Percentiles rank a stretch among this genome's conserved stretches.
These are phyloP conservation scores for Phytophthora litchii DNA, from an alignment of 352 stramenopile species.

Conservation along the genomic window DNA sequence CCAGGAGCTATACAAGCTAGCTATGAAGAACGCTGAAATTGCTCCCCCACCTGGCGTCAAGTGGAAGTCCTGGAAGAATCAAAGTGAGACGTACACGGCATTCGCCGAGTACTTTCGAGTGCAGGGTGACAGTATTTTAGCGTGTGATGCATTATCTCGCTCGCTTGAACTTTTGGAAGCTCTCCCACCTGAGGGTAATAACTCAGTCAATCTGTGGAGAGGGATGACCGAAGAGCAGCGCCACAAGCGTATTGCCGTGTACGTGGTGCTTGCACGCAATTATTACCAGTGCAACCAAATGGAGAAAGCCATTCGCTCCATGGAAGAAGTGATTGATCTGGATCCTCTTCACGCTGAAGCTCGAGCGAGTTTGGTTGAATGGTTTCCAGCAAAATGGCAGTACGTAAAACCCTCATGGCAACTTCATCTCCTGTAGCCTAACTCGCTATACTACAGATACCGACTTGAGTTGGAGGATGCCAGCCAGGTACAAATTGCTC, in stretches of 20 bases:
- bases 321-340: conserved; percentile 70
- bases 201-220: conserved; percentile 15
- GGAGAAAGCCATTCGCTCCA: conserved; percentile 72
- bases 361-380: conserved; percentile 51
- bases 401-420: conserved; percentile 24
- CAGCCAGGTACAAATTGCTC: conserved; percentile 71
- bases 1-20: conserved; percentile 46
- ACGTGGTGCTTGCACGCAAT: conserved; percentile 60
- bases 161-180: conserved; percentile 55
- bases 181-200: background rate
- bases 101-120: conserved; percentile 59
- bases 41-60: conserved; percentile 17
- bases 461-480: conserved; percentile 69
- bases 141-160: conserved; percentile 52
- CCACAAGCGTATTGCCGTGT: conserved; percentile 45
- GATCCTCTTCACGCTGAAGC: conserved; percentile 63
- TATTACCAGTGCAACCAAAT: conserved; percentile 83
- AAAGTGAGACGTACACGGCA: conserved; percentile 50
- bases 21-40: conserved; percentile 14
- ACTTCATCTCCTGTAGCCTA: no score
- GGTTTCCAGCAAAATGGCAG: conserved; percentile 81
- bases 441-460: conserved; percentile 35
- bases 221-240: conserved; percentile 25
- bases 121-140: conserved; percentile 50
- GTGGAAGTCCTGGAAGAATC: conserved; percentile 46